These are phyloP conservation scores for Sarcodon aspratus DNA, from an alignment of 768 basidiomycete genomes.

Conservation along the genomic window DNA sequence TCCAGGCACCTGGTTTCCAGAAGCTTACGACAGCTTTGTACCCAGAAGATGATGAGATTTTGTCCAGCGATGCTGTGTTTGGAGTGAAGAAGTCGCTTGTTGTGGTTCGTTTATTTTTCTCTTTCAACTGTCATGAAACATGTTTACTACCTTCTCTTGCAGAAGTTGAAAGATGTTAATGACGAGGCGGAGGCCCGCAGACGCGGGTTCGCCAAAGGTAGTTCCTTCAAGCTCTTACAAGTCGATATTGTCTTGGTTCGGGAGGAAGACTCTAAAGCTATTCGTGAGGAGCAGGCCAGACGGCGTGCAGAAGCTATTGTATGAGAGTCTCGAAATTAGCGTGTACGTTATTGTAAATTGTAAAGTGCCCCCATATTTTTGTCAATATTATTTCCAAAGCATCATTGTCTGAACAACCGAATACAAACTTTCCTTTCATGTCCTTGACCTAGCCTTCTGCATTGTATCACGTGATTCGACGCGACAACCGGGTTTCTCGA, in stretches of 20 bases:
- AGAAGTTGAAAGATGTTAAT: slow-evolving; percentile 43
- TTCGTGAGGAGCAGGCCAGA: slow-evolving; percentile 13
- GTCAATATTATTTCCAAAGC: no score
- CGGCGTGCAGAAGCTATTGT: not conserved
- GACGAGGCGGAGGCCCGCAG: slow-evolving; percentile 43
- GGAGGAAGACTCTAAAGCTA: slow-evolving; percentile 25
- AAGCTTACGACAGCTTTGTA: slow-evolving; percentile 68
- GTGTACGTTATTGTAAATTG: no score
- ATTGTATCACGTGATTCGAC: no score
- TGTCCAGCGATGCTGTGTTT: slow-evolving; percentile 68
- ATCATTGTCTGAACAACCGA: no score
- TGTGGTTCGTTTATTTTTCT: slow-evolving; percentile 35
- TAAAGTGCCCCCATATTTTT: no score
- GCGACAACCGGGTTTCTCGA: no score
- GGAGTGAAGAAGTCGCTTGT: slow-evolving; percentile 74
- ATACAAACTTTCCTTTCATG: no score
- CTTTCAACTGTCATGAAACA: not conserved
- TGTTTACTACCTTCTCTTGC: not conserved
- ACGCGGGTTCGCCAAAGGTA: slow-evolving; percentile 38
- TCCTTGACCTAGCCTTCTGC: no score
- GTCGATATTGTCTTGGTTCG: slow-evolving; percentile 34
- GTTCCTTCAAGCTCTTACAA: slow-evolving; percentile 35
- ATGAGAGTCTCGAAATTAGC: not conserved
- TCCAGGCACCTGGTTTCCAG: slow-evolving; percentile 62
- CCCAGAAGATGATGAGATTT: slow-evolving; percentile 54